These are phyloP conservation scores for Pittosporum tobira DNA, from an alignment of 129 eudicot species.

Conservation along the genomic window DNA sequence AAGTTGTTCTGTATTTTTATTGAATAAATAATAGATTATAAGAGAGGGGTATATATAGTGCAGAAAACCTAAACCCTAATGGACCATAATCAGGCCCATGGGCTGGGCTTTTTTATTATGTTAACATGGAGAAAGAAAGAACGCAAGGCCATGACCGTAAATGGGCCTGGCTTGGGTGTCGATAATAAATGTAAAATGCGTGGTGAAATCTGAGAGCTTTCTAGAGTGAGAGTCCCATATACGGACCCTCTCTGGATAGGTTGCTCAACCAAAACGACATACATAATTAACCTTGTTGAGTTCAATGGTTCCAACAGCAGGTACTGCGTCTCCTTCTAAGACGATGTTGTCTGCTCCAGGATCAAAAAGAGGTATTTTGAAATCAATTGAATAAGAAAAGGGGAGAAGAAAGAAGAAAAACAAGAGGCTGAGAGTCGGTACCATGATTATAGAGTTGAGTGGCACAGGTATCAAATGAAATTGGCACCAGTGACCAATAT, in stretches of 20 bases:
- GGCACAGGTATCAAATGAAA: conserved; percentile 8
- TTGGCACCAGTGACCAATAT: conserved; percentile 16
- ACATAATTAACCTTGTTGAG: conserved; percentile 18
- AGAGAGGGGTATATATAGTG: too few relatives aligned
- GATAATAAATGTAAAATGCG: conserved; percentile 36
- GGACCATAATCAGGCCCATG: too few relatives aligned
- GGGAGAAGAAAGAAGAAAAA: conserved; percentile 19
- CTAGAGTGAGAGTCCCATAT: conserved; percentile 32
- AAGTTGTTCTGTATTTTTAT: too few relatives aligned
- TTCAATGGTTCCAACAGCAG: conserved; percentile 37
- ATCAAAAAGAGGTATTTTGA: conserved; percentile 23
- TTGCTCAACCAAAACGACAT: conserved; percentile 35
- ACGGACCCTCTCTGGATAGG: conserved; percentile 25
- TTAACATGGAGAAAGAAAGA: conserved; percentile 57
- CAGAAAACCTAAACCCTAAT: too few relatives aligned
- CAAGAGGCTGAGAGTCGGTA: conserved; percentile 7
- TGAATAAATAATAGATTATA: too few relatives aligned
- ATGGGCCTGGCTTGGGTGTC: neutral
- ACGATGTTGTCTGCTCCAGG: conserved; percentile 21
- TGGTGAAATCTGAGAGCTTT: conserved; percentile 31
- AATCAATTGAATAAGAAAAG: conserved; percentile 22
- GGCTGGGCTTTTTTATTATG: too few relatives aligned
- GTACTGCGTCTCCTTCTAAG: conserved; percentile 35
- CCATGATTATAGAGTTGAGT: conserved; percentile 14
- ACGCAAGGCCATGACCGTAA: conserved; percentile 39